These are phyloP conservation scores for Hypoxylon sp. DNA, from an alignment of 2,329 filamentous ascomycete species.

Conservation along the genomic window DNA sequence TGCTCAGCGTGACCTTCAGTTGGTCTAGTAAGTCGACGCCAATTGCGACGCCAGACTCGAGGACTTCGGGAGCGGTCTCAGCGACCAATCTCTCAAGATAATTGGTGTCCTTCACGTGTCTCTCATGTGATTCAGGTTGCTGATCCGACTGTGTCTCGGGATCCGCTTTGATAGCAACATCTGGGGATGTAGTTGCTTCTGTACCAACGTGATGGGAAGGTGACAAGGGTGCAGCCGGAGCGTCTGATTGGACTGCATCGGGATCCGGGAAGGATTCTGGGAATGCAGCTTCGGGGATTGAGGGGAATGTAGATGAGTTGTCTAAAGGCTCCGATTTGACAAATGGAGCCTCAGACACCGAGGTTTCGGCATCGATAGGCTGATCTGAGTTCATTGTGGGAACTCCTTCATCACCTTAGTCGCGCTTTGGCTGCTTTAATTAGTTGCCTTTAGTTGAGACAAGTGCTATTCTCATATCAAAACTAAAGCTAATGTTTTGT, in stretches of 20 bases:
- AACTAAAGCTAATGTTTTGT: too few species aligned
- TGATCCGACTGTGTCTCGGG: neutral
- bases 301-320: neutral
- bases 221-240: neutral
- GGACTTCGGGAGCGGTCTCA: conserved; percentile 31
- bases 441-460: too few species aligned
- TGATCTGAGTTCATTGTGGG: neutral
- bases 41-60: conserved; percentile 46
- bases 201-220: neutral
- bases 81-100: conserved; percentile 45
- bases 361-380: neutral
- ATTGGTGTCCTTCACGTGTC: neutral
- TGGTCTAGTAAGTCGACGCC: conserved; percentile 40
- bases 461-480: too few species aligned
- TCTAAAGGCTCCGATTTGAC: neutral
- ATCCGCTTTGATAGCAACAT: neutral
- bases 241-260: neutral
- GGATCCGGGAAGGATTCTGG: neutral
- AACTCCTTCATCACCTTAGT: neutral
- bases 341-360: neutral
- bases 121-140: neutral
- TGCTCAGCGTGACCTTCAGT: conserved; percentile 33
- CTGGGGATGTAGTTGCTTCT: neutral
- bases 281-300: neutral
- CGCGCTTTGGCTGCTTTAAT: too few species aligned